Evolutionary conservation across 176 grass and related monocot genomes (phyloP), one percentile per base, ranked within the genome.

Genomic region (Zoysia pacifica): DNA sequence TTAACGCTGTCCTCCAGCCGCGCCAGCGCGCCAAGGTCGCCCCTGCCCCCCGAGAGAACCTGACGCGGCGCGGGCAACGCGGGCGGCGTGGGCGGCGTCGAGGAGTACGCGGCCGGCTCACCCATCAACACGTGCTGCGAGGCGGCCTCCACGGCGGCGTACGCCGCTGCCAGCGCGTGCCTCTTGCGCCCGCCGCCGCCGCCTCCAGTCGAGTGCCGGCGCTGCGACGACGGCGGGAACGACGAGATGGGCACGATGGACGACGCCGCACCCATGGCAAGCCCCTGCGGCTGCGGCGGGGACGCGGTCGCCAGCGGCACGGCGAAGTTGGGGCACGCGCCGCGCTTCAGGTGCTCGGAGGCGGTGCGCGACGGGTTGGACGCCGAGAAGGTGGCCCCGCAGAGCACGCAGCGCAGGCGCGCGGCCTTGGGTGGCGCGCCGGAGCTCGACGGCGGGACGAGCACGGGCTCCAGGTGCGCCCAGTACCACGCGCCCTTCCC

Each of bases 401-500:
- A 93, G 10, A 93, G 85, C 18, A 46, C 69, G 73, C 91, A 93
- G 10, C 87, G 91, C 8, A 96, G 90, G 15, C 78, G 64, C 1
- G 84, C 82, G 7, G 75, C 56, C 77, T 88, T 79, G 67, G 93
- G 87, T 3, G 76, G 84, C 65, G 68, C 16, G 2, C 93, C 87
- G 42, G 93, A 88, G 5, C 40, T 82, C 0, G 90, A 77, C 36
- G 79, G 81, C 63, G 84, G 87, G 0, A 83, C 84, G 18, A 92
- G 84, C 11, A 89, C 88, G 16, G 93, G 89, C 70, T 95, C 93
- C 4, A 94, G 93, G 81, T 95, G 89, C 14, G 84, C 87, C 93
- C 93, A 92, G 81, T 92, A 92, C 93, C 89, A 94, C 9, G 87
- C 89, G 50, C 89, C 93, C 80, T 92, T 95, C 9, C 93, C 93